phyloP scores from a whole-genome alignment of 2,329 filamentous ascomycete species.

The Calonectria henricotiae region DNA sequence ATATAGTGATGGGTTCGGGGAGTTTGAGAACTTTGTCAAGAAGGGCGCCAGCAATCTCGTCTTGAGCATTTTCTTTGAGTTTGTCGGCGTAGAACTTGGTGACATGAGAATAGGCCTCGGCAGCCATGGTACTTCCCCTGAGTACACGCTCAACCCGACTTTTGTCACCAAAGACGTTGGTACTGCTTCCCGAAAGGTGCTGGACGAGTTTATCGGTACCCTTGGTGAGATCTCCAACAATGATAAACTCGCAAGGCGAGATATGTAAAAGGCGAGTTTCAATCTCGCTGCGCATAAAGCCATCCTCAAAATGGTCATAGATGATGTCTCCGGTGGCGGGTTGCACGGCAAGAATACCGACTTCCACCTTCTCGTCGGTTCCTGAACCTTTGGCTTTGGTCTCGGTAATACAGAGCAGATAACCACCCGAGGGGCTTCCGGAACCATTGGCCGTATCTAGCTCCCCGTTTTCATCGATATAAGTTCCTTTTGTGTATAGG shows the following conservation, averaged over 20 bases:
- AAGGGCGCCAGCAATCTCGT: conserved; percentile 75
- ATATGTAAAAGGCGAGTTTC: conserved; percentile 97
- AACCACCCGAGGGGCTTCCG: conserved; percentile 78
- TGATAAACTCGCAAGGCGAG: conserved; percentile 93
- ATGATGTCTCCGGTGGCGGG: conserved; percentile 96
- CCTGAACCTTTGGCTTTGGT: conserved; percentile 83
- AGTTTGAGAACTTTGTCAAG: conserved; percentile 90
- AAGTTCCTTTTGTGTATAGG: conserved; percentile 97
- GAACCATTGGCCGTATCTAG: conserved; percentile 70
- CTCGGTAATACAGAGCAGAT: conserved; percentile 94
- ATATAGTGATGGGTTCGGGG: conserved; percentile 89
- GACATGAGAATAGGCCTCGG: conserved; percentile 90
- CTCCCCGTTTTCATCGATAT: conserved; percentile 93
- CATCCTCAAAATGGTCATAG: conserved; percentile 96
- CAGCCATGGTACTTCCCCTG: conserved; percentile 85
- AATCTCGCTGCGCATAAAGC: conserved; percentile 97
- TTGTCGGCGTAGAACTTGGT: conserved; percentile 94
- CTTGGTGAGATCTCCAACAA: conserved; percentile 91
- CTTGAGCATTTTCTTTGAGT: conserved; percentile 74
- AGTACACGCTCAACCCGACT: conserved; percentile 87
- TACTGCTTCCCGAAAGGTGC: conserved; percentile 90
- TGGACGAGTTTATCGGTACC: conserved; percentile 93
- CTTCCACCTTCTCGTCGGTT: conserved; percentile 92
- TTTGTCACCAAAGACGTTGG: conserved; percentile 93
- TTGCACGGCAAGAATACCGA: conserved; percentile 94